Conservation (phyloP, 2,329 filamentous ascomycete species). For the Talaromyces sp. region DNA sequence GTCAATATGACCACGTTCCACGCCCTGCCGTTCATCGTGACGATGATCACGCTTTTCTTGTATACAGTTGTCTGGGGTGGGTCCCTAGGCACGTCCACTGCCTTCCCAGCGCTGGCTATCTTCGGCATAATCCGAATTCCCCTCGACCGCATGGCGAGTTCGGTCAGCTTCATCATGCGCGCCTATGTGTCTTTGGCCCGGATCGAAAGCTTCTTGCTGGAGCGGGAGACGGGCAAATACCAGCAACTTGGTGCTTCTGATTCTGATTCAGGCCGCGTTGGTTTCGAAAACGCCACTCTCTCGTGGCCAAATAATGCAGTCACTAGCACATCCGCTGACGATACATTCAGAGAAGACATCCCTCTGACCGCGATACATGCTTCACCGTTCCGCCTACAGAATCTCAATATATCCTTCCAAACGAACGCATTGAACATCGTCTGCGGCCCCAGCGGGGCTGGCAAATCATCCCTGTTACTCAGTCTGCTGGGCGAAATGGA, state of each 20-base stretch:
- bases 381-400: background rate
- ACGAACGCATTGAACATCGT: background rate
- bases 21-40: background rate
- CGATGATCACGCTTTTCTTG: background rate
- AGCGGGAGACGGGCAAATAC: background rate
- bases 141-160: background rate
- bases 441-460: conserved; percentile 1
- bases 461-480: conserved; percentile 6
- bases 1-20: background rate
- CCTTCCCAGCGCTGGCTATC: conserved; percentile 4
- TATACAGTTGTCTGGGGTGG: background rate
- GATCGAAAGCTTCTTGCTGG: conserved; percentile 1
- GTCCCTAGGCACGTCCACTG: background rate
- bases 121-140: conserved; percentile 4
- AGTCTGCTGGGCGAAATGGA: conserved; percentile 7
- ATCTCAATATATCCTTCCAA: background rate
- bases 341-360: background rate
- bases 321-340: background rate
- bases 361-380: background rate
- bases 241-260: background rate
- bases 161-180: background rate
- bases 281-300: conserved; percentile 2
- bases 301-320: background rate
- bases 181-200: conserved; percentile 2
- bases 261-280: background rate